Evolutionary conservation across 768 basidiomycete species (phyloP), one percentile per base, ranked within the genome.

Genomic region (Gloeopeniophorella convolvens): DNA sequence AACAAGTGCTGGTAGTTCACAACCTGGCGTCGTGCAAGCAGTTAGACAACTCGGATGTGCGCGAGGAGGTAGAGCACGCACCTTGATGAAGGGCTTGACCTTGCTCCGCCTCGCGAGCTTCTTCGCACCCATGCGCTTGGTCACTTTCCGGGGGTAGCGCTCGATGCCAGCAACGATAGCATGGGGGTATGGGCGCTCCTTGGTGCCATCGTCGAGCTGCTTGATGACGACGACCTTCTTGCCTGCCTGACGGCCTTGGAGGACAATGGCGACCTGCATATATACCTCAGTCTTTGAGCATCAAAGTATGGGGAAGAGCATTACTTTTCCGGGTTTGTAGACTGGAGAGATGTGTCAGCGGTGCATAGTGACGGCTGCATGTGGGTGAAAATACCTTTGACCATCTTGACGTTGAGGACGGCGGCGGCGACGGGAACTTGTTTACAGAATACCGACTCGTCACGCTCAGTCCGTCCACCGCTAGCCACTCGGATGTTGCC

Each of bases 31-130:
- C 21, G 37, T 15, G 35, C 23, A 31, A 32, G 23, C n/a, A n/a
- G n/a, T n/a, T 32, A 32, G 42, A 41, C 31, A 23, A 35, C 26
- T 5, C 30, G 24, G 33, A 39, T n/a, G 15, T 34, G 33, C 11
- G 34, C 15, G 23, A 12, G 8, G 24, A 41, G 27, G 28, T 4
- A 16, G 33, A 11, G 15, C 23, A 70, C 78, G 61, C 61, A 92
- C 94, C 83, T 99, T 98, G 80, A 99, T 92, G 73, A 99, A 99
- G 60, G 96, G 96, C 81, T 99, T 99, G 72, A 99, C 85, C 74
- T 93, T 95, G 74, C 83, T 92, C 74, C 96, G 79, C 73, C 77
- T 79, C 60, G 85, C 80, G 59, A 98, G 69, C 70, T 89, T 91
- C 80, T 96, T 98, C 70, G 89, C 82, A 58, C 95, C 90, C 95